Evolutionary conservation across 2,329 filamentous ascomycete genomes (phyloP), one percentile per base, ranked within the genome.

Genomic region (Clonostachys byssicola): DNA sequence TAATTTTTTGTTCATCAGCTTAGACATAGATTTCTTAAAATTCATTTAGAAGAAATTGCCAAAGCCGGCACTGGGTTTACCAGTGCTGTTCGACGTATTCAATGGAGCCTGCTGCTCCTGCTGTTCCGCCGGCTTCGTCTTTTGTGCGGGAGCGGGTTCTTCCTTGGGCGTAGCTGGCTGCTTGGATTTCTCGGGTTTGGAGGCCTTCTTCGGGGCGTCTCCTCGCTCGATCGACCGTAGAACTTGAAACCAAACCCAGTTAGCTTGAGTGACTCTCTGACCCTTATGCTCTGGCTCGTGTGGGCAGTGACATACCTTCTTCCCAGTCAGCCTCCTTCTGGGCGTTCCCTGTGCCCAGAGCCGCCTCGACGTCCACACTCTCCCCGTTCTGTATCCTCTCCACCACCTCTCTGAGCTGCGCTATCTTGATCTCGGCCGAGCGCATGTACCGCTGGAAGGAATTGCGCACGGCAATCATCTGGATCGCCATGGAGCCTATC

Each of bases 401-500:
- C 18, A 92, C 75, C 1, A 90, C 83, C 59, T 96, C 92, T 38
- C 81, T 80, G 49, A 99, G 67, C 33, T 90, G 61, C 4, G 77
- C 79, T 52, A 99, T 88, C 61, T 88, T 86, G 7, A 88, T 83
- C 56, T 96, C 88, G 6, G 91, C 85, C 55, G 84, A 83, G 44
- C 92, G 82, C 60, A 77, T 81, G 57, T 88, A 92, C 10, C 84
- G 81, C 34, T 78, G 75, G 60, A 85, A 87, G 44, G 92, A 85
- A 56, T 88, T 88, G 57, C 85, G 86, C 57, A 97, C 65, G 35
- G 84, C 77, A 60, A 99, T 86, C 77, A 94, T 88, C 59, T 96
- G 89, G 57, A 99, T 96, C 13, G 92, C 89, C 76, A 96, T 95
- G 51, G 90, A 96, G 5, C 95, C 95, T 53, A 97, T 92, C 52